Conservation (phyloP, 1,284 basidiomycete species). For the Sparassis latifolia region DNA sequence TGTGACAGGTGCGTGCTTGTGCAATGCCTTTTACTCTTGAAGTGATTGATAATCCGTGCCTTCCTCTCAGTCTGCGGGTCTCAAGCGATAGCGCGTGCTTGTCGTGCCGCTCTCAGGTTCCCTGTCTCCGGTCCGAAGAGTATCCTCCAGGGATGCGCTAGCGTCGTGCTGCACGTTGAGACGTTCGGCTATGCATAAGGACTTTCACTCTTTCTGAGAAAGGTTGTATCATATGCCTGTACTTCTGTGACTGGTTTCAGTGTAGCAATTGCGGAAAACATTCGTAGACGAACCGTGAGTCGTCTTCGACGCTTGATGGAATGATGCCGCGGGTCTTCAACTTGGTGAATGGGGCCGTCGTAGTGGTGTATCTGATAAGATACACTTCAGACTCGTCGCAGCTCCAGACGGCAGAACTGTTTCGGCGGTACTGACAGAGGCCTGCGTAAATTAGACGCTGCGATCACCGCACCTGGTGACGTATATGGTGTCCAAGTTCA, state of each 20-base stretch:
- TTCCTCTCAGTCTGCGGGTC: constrained; percentile 41
- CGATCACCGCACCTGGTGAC: no score
- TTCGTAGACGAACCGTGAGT: no score
- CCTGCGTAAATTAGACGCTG: no score
- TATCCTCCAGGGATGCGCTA: constrained; percentile 36
- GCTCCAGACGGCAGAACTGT: no score
- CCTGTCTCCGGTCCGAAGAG: constrained; percentile 28
- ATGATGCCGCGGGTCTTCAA: no score
- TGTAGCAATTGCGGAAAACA: neutral
- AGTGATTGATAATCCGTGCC: neutral
- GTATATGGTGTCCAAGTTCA: no score
- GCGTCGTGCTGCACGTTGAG: constrained; percentile 40
- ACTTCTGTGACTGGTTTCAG: neutral
- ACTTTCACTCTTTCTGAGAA: neutral
- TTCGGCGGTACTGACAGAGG: no score
- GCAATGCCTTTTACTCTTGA: neutral
- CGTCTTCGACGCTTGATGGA: no score
- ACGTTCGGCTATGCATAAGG: constrained; percentile 35
- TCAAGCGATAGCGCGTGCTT: constrained; percentile 30
- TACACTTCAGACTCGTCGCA: no score
- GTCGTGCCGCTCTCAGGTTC: constrained; percentile 33
- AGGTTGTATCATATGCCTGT: neutral
- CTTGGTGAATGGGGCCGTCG: no score
- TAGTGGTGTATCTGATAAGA: no score
- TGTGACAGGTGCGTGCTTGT: constrained; percentile 32